Evolutionary conservation across 371 early-diverging fungal genomes (phyloP), one percentile per base, ranked within the genome.

Genomic region (Conidiobolus incongruus): DNA sequence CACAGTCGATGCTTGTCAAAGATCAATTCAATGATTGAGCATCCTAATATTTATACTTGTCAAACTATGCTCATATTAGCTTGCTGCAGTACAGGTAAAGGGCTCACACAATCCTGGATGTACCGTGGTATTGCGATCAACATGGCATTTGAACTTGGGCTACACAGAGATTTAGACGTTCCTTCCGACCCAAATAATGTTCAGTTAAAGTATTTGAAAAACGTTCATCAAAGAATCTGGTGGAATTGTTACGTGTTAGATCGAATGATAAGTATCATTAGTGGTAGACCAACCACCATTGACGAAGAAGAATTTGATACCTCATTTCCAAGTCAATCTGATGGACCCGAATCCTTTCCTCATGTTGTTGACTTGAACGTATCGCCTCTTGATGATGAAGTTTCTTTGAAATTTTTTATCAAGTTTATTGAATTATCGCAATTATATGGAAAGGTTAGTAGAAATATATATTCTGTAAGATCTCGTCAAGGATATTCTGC

Each of bases 111-210:
- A n/a, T 16, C 34, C 32, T 53, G 53, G 53, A 29, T 50, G 31
- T 45, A 46, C 31, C 32, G 19, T 13, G 77, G 77, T 11, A 62
- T 55, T 44, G 74, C 77, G 3, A 72, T 66, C 21, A 61, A 74
- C 10, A 66, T 71, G 66, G 74, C 74, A 4, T 71, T 73, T 48
- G 77, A 76, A 45, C 35, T 76, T 36, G 77, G 77, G 0, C 53
- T 76, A 45, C 77, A 76, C 48, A 65, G 74, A 22, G 68, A 68
- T 40, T n/a, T n/a, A n/a, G n/a, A n/a, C n/a, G n/a, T n/a, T n/a
- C n/a, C n/a, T n/a, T n/a, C n/a, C n/a, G n/a, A n/a, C n/a, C n/a
- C n/a, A n/a, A n/a, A n/a, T n/a, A n/a, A n/a, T n/a, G n/a, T n/a
- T n/a, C n/a, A n/a, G n/a, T n/a, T n/a, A n/a, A n/a, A n/a, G n/a